Base-by-base conservation (phyloP, 2,329 filamentous ascomycete species). In the Colletotrichum cereale region DNA sequence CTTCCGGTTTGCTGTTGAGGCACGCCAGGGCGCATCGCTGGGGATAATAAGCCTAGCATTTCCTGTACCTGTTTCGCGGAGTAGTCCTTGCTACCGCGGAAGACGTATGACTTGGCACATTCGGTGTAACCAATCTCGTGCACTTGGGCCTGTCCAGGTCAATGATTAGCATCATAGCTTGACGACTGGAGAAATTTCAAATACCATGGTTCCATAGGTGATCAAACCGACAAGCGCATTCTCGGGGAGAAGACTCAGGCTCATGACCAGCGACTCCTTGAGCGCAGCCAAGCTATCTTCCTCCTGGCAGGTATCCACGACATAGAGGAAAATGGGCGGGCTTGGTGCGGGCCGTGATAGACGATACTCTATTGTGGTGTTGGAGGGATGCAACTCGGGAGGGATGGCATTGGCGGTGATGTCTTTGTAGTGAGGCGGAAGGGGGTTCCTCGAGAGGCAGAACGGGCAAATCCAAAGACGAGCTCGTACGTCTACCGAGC, bases 51-150 rank as follows among this genome's bases (percentile, higher is more conserved):
- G 36, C 95, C 96, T 62, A 99, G 91, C 96, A 99, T 99, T 79
- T 99, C 96, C 82, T 98, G 96, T n/a, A 99, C 95, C 81, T 98
- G 95, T 85, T 98, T 98, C 65, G 95, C 93, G n/a, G 91, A 89
- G 82, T 99, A 99, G 79, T 99, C 96, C 86, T 98, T 99, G 86
- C 91, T 98, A 48, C 96, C 96, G 67, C 96, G 91, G 88, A 99
- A 99, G 52, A 99, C 96, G 78, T 98, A 99, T 7, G 96, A 98
- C 84, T 98, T 99, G 75, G 96, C 94, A 83, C 96, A 99, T 83
- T 98, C 96, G 66, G 93, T 95, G 80, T 99, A 99, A 66, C 96
- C 96, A 76, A 99, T 94, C 83, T 99, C 96, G 80, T 99, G 96
- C 24, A 99, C 94, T 89, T 98, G 95, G 40, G 94, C 91, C 93